These are phyloP conservation scores for Picea abies DNA, from an alignment of 83 land plant genomes.

Conservation along the genomic window DNA sequence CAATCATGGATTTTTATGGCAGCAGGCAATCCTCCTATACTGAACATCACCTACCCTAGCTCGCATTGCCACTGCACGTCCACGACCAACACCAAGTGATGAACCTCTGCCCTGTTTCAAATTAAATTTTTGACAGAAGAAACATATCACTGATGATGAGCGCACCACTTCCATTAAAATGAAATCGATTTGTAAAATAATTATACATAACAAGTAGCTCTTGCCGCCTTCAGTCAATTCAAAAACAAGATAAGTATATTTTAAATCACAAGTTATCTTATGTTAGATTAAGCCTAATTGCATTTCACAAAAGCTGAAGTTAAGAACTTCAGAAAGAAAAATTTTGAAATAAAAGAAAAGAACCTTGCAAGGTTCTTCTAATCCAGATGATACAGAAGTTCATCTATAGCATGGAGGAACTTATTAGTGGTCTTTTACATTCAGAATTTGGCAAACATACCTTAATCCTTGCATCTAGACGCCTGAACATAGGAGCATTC, in stretches of 20 bases:
- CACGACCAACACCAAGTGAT: slow-evolving; percentile 89
- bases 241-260: background rate
- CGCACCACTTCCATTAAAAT: background rate
- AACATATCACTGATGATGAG: background rate
- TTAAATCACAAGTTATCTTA: background rate
- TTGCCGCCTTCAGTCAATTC: too few relatives aligned
- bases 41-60: slow-evolving; percentile 64
- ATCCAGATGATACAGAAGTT: background rate
- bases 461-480: slow-evolving; percentile 93
- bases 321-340: background rate
- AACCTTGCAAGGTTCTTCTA: background rate
- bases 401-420: background rate
- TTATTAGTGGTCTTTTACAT: background rate
- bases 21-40: background rate
- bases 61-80: slow-evolving; percentile 90
- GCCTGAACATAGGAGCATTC: slow-evolving; percentile 99
- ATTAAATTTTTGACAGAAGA: background rate
- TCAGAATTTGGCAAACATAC: slow-evolving; percentile 30
- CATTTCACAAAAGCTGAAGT: background rate
- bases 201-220: background rate
- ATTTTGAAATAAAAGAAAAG: too few relatives aligned
- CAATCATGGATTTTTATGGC: background rate
- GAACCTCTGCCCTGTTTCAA: slow-evolving; percentile 84
- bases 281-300: too few relatives aligned
- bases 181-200: background rate